Evolutionary conservation across 768 basidiomycete genomes (phyloP).

Genomic region (Mycena belliarum): DNA sequence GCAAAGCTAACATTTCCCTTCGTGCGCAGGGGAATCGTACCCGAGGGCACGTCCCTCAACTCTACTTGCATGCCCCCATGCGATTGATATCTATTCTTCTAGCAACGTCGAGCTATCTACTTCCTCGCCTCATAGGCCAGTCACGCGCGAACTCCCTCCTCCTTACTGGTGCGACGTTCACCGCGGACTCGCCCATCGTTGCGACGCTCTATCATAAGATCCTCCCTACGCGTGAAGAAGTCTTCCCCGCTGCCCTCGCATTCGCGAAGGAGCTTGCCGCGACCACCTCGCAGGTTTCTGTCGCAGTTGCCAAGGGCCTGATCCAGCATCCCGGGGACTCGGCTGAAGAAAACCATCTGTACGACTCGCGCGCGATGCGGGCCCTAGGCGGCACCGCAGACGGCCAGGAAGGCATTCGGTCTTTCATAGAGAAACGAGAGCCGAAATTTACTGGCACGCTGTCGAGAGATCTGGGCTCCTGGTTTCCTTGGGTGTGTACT

Average conservation of each 20-base stretch:
- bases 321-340: conserved; percentile 51
- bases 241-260: conserved; percentile 51
- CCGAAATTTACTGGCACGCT: conserved; percentile 48
- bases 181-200: conserved; percentile 46
- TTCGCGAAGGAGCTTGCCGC: conserved; percentile 53
- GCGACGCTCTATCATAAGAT: conserved; percentile 47
- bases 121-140: conserved; percentile 56
- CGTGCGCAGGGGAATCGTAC: conserved; percentile 47
- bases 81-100: neutral
- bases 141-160: conserved; percentile 54
- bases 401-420: conserved; percentile 45
- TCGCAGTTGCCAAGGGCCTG: conserved; percentile 54
- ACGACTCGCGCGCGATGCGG: conserved; percentile 51
- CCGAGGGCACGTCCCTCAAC: conserved; percentile 42
- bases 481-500: conserved; percentile 54
- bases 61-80: neutral
- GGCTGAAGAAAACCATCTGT: conserved; percentile 54
- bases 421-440: conserved; percentile 50
- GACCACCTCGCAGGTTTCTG: conserved; percentile 51
- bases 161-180: conserved; percentile 45
- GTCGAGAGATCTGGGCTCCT: conserved; percentile 39
- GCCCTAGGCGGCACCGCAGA: conserved; percentile 41
- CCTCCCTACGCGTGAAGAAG: conserved; percentile 49
- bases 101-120: conserved; percentile 48
- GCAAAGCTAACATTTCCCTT: conserved; percentile 53